phyloP scores from a whole-genome alignment of 768 basidiomycete species.

The Neoboletus subvelutipes region DNA sequence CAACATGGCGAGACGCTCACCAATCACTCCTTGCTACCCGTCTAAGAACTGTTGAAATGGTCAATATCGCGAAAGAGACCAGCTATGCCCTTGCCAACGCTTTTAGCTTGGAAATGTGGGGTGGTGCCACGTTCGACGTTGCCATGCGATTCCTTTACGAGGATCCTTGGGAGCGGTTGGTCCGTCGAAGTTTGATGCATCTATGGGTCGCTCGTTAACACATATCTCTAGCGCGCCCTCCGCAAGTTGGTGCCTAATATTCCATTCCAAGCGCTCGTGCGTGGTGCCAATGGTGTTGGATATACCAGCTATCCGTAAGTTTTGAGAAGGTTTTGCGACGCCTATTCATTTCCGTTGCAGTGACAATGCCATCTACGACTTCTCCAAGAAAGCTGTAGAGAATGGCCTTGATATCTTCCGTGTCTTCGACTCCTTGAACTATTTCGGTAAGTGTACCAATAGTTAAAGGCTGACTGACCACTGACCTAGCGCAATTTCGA shows the following conservation, averaged over 20 bases:
- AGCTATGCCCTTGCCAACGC: conserved; percentile 93
- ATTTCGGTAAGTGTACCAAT: conserved; percentile 67
- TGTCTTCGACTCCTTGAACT: conserved; percentile 98
- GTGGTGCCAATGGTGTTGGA: conserved; percentile 98
- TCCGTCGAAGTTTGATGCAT: conserved; percentile 36
- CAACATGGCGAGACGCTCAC: conserved; percentile 99
- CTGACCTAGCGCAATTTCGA: conserved; percentile 6
- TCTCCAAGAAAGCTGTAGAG: conserved; percentile 99
- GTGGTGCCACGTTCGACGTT: conserved; percentile 98
- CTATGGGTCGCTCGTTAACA: conserved; percentile 11
- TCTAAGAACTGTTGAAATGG: conserved; percentile 94
- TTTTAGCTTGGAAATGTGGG: conserved; percentile 98
- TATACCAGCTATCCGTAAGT: conserved; percentile 97
- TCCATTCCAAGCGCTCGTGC: conserved; percentile 96
- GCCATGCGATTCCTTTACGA: conserved; percentile 99
- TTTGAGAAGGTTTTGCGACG: neutral
- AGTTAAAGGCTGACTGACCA: neutral
- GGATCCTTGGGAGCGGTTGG: conserved; percentile 98
- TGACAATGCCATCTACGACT: conserved; percentile 99
- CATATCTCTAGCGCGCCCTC: conserved; percentile 64
- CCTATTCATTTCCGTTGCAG: conserved; percentile 37
- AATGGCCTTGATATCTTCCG: conserved; percentile 99
- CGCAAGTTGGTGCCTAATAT: conserved; percentile 98
- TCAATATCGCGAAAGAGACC: conserved; percentile 97
- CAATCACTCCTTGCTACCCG: conserved; percentile 97